phyloP scores from a whole-genome alignment of 768 basidiomycete species.

The button mushroom (Agaricus bisporus) region DNA sequence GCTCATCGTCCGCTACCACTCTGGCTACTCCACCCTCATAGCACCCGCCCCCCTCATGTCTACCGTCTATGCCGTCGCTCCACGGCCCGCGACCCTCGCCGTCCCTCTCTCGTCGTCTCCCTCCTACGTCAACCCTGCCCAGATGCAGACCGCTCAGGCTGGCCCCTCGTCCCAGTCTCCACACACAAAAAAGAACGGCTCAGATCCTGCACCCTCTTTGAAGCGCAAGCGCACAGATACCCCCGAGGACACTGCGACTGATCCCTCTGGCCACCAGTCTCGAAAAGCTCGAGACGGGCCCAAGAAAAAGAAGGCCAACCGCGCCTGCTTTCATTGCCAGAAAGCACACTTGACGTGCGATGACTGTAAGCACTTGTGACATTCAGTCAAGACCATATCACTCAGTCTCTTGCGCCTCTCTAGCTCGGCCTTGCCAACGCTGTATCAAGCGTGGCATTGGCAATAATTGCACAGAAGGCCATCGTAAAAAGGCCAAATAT shows the following conservation, averaged over 20 bases:
- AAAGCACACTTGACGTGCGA: constrained; percentile 99
- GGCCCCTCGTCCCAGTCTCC: constrained; percentile 31
- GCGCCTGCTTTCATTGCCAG: constrained; percentile 94
- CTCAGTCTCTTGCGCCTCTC: constrained; percentile 11
- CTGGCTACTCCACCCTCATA: constrained; percentile 12
- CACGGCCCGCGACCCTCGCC: constrained; percentile 26
- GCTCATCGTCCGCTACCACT: constrained; percentile 17
- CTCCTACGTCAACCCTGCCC: constrained; percentile 35
- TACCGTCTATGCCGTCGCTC: constrained; percentile 30
- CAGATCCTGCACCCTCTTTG: constrained; percentile 20
- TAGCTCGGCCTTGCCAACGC: constrained; percentile 93
- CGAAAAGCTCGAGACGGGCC: constrained; percentile 67
- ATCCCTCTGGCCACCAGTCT: constrained; percentile 32
- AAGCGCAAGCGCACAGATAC: constrained; percentile 64
- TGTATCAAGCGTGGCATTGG: constrained; percentile 93
- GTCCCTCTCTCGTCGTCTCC: constrained; percentile 20
- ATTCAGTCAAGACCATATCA: background rate
- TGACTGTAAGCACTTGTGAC: constrained; percentile 61
- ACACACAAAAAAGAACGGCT: constrained; percentile 32
- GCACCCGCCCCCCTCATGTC: constrained; percentile 25
- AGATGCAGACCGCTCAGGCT: constrained; percentile 38
- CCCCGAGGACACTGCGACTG: constrained; percentile 48
- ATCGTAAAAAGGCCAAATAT: constrained; percentile 97
- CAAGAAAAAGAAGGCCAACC: constrained; percentile 92
- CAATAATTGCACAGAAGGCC: constrained; percentile 86